A percentile compares a stretch with the other conserved stretches of the same genome.
phyloP scores from a whole-genome alignment of 192 early-diverging fungal genomes.

The Mortierella hygrophila region DNA sequence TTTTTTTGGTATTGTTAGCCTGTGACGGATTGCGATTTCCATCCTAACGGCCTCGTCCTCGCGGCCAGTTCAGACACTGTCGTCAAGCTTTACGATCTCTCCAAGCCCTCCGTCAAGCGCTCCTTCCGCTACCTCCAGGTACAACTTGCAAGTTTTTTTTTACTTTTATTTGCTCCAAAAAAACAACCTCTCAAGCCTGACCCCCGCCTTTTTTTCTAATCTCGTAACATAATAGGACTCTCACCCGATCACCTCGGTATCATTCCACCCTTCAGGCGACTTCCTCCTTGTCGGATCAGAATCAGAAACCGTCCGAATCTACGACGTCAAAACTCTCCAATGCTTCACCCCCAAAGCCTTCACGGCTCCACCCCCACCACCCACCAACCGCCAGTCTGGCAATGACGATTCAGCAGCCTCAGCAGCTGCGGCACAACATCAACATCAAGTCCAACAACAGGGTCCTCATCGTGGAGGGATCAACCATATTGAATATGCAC shows the following conservation, averaged over 20 bases:
- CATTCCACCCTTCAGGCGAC: conserved; percentile 95
- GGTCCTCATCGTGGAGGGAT: conserved; percentile 48
- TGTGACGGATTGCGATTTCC: conserved; percentile 89
- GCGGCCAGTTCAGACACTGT: conserved; percentile 89
- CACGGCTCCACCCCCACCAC: conserved; percentile 55
- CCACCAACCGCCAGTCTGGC: conserved; percentile 1
- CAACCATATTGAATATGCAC: conserved; percentile 79
- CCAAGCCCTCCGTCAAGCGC: conserved; percentile 82
- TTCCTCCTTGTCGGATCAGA: conserved; percentile 81
- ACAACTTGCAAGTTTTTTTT: neutral
- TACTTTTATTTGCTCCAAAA: too few relatives aligned
- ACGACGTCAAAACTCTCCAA: conserved; percentile 87
- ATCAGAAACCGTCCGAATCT: conserved; percentile 84
- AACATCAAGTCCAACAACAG: conserved; percentile 37
- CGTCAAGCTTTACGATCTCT: conserved; percentile 93
- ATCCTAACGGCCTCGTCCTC: conserved; percentile 92
- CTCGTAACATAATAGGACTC: conserved; percentile 68
- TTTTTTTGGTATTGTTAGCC: conserved; percentile 52
- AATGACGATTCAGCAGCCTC: neutral
- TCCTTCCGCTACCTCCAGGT: conserved; percentile 88
- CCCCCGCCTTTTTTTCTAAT: conserved; percentile 9
- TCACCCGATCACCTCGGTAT: conserved; percentile 81
- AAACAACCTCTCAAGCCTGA: neutral
- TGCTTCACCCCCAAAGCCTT: conserved; percentile 77
- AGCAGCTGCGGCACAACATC: conserved; percentile 13